Percentiles rank a stretch among this genome's conserved stretches.
These are phyloP conservation scores for Nemania diffusa DNA, from an alignment of 2,329 filamentous ascomycete species.

Conservation along the genomic window DNA sequence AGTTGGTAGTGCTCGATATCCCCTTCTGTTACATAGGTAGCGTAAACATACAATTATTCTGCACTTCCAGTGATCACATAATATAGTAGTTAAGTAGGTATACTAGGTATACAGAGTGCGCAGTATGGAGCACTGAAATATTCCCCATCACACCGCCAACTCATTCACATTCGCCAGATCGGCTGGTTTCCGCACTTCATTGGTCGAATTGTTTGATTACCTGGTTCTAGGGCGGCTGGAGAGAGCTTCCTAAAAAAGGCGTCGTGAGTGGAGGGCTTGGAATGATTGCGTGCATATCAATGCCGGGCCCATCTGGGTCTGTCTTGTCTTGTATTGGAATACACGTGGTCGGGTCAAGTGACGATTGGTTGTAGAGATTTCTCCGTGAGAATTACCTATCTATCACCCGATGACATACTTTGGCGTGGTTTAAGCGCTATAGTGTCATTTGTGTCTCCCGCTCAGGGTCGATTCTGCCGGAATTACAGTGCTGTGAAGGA, in stretches of 20 bases:
- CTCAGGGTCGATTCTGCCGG: conserved; percentile 26
- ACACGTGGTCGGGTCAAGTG: conserved; percentile 29
- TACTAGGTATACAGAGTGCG: not conserved
- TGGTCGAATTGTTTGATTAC: conserved; percentile 32
- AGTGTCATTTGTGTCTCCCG: not conserved
- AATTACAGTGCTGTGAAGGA: conserved; percentile 23
- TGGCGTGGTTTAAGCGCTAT: not conserved
- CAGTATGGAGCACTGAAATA: not conserved
- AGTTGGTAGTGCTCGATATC: no score
- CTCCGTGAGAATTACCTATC: not conserved
- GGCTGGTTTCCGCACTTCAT: conserved; percentile 18
- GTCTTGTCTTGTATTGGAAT: conserved; percentile 17
- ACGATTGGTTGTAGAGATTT: conserved; percentile 4
- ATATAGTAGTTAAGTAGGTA: not conserved
- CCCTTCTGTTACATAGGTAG: no score
- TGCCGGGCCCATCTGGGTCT: conserved; percentile 28
- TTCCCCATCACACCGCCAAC: conserved; percentile 34
- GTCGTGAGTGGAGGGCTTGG: conserved; percentile 11
- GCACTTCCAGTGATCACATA: not conserved
- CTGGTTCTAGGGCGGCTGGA: conserved; percentile 21
- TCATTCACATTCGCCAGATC: conserved; percentile 16
- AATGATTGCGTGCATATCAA: conserved; percentile 37
- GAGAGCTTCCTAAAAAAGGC: conserved; percentile 34
- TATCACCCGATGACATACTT: not conserved
- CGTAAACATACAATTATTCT: no score